phyloP scores from a whole-genome alignment of 1,284 basidiomycete genomes.

The Cryptococcus amylolentus region DNA sequence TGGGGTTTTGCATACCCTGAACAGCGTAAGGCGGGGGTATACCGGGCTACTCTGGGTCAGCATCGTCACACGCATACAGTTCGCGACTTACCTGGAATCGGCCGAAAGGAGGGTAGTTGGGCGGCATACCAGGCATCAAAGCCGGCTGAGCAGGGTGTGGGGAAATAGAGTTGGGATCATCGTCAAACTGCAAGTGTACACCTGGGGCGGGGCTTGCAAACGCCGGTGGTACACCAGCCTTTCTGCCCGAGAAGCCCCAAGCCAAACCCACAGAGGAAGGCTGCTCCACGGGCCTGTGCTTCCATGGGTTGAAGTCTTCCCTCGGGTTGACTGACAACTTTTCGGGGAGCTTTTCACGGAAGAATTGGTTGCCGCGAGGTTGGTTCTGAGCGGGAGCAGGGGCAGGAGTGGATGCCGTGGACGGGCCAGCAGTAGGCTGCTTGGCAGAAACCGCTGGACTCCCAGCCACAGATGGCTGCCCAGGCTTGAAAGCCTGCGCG shows the following conservation, averaged over 20 bases:
- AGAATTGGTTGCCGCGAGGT: slow-evolving; percentile 68
- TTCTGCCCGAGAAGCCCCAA: slow-evolving; percentile 87
- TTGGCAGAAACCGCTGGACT: slow-evolving; percentile 25
- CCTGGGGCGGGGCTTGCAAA: slow-evolving; percentile 42
- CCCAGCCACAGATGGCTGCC: slow-evolving; percentile 21
- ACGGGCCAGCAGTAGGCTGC: slow-evolving; percentile 34
- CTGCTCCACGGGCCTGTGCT: slow-evolving; percentile 73
- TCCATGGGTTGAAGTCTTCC: slow-evolving; percentile 90
- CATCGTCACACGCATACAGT: background rate
- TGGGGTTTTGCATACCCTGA: slow-evolving; percentile 27
- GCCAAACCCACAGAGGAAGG: slow-evolving; percentile 63
- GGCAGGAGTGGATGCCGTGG: slow-evolving; percentile 27
- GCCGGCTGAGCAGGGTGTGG: slow-evolving; percentile 22
- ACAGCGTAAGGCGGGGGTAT: slow-evolving; percentile 28
- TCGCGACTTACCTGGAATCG: slow-evolving; percentile 27
- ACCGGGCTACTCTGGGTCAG: slow-evolving; percentile 18
- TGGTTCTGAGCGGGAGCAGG: slow-evolving; percentile 31
- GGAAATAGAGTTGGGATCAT: slow-evolving; percentile 16
- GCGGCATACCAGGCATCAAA: slow-evolving; percentile 30
- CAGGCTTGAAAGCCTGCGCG: slow-evolving; percentile 53
- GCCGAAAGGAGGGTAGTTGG: slow-evolving; percentile 34
- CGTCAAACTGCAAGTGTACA: slow-evolving; percentile 18
- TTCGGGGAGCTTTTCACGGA: slow-evolving; percentile 65
- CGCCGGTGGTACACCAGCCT: slow-evolving; percentile 66
- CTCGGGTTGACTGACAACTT: slow-evolving; percentile 79